phyloP scores from a whole-genome alignment of 2,329 filamentous ascomycete genomes.

The Fusarium paranaense region DNA sequence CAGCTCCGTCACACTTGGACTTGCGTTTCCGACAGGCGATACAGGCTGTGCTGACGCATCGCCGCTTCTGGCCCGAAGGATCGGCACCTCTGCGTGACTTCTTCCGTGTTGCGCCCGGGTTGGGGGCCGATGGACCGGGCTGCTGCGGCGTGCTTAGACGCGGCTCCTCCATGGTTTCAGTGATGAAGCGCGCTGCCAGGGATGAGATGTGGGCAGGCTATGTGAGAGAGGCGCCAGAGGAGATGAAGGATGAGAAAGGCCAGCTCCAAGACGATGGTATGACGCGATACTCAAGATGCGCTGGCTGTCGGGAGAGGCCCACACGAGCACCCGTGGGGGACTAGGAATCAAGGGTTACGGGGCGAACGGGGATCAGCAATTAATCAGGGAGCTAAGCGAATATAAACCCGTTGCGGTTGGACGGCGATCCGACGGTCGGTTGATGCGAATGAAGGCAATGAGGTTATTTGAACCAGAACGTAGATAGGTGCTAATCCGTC shows the following conservation, averaged over 20 bases:
- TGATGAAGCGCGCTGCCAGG: conserved; percentile 7
- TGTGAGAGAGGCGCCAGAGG: not conserved
- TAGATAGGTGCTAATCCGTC: conserved; percentile 27
- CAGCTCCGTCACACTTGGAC: conserved; percentile 91
- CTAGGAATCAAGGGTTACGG: conserved; percentile 22
- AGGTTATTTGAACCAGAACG: conserved; percentile 16
- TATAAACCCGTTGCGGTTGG: conserved; percentile 23
- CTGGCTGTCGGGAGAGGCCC: conserved; percentile 16
- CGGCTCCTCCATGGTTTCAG: conserved; percentile 36
- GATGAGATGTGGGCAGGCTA: conserved; percentile 1
- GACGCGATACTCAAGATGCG: conserved; percentile 11
- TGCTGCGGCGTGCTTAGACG: conserved; percentile 14
- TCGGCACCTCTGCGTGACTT: conserved; percentile 63
- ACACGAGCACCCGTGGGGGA: conserved; percentile 24
- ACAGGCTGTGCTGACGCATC: conserved; percentile 87
- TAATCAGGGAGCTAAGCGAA: conserved; percentile 22
- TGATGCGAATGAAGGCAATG: conserved; percentile 10
- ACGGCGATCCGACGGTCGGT: conserved; percentile 2
- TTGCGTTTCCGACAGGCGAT: conserved; percentile 83
- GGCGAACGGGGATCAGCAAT: conserved; percentile 20
- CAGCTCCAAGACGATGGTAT: conserved; percentile 16
- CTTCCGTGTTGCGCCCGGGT: conserved; percentile 50
- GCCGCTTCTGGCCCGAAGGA: conserved; percentile 70
- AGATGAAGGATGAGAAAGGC: not conserved
- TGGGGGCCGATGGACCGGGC: conserved; percentile 23